Evolutionary conservation across 2,329 filamentous ascomycete genomes (phyloP).

Genomic region (Arthrobotrys sinensis): DNA sequence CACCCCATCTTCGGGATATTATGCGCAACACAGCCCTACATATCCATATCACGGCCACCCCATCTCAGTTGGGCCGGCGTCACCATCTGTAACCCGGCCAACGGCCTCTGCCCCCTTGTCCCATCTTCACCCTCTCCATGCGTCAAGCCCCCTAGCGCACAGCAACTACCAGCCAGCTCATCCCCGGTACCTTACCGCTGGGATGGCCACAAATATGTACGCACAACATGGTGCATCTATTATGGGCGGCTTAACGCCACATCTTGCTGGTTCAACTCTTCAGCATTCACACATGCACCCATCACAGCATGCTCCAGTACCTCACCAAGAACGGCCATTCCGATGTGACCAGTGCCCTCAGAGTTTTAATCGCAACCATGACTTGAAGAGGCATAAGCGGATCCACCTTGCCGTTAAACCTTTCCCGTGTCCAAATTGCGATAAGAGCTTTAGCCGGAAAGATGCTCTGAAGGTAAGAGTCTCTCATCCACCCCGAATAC

Average conservation of each 20-base stretch:
- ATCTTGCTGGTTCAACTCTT: conserved; percentile 41
- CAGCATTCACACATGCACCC: conserved; percentile 55
- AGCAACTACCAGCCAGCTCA: conserved; percentile 41
- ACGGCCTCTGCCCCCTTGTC: conserved; percentile 30
- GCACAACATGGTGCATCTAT: conserved; percentile 56
- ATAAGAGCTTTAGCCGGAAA: conserved; percentile 97
- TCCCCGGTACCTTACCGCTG: conserved; percentile 43
- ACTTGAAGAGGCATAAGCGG: conserved; percentile 93
- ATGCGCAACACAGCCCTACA: conserved; percentile 48
- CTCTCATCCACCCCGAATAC: not conserved
- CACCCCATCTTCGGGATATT: conserved; percentile 54
- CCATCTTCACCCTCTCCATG: conserved; percentile 52
- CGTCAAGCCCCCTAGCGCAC: conserved; percentile 38
- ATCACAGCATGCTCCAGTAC: conserved; percentile 67
- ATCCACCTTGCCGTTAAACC: conserved; percentile 97
- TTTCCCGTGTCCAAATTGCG: conserved; percentile 90
- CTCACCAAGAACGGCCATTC: conserved; percentile 86
- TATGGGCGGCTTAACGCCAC: conserved; percentile 57
- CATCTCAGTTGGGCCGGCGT: conserved; percentile 43
- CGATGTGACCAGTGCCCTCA: conserved; percentile 93
- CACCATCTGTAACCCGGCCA: conserved; percentile 40
- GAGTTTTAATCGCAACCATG: conserved; percentile 96
- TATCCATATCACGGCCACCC: conserved; percentile 49
- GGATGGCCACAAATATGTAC: conserved; percentile 51
- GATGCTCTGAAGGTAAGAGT: conserved; percentile 91